A percentile compares a stretch with the other conserved stretches of the same genome.
Conservation (phyloP, 768 basidiomycete species). For the Mycena alexandri region DNA sequence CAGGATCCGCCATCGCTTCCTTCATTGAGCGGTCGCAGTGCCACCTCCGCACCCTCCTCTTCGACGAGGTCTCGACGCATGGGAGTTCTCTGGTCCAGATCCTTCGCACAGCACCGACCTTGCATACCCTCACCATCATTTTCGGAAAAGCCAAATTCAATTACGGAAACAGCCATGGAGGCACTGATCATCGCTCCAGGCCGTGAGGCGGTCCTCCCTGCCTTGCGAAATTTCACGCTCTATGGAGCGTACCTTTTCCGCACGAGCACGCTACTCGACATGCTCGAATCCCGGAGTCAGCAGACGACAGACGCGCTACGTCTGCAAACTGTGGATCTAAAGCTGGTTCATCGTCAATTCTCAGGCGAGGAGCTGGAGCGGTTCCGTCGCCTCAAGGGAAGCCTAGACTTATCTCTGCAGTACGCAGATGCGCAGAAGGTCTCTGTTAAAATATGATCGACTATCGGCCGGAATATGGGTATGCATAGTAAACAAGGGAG, state of each 20-base stretch:
- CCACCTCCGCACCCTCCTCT: neutral
- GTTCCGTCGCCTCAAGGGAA: neutral
- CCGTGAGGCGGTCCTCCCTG: neutral
- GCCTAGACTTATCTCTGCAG: neutral
- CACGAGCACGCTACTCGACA: constrained; percentile 5
- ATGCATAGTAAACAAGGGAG: too few relatives aligned
- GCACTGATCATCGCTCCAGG: neutral
- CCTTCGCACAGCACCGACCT: neutral
- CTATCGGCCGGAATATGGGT: too few relatives aligned
- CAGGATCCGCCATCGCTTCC: neutral
- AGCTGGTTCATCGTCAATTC: neutral
- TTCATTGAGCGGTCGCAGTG: neutral
- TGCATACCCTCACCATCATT: constrained; percentile 1
- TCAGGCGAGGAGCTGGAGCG: neutral
- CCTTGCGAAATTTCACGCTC: neutral
- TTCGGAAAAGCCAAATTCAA: neutral
- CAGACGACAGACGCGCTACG: neutral
- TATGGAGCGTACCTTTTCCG: constrained; percentile 9
- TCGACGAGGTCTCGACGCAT: neutral
- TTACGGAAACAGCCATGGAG: constrained; percentile 1
- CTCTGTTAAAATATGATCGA: too few relatives aligned
- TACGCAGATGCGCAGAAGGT: neutral
- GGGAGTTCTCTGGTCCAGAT: neutral
- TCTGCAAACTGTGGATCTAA: neutral
- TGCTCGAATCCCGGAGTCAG: constrained; percentile 7